phyloP scores from a whole-genome alignment of 768 basidiomycete species.

The Mycena maculata region DNA sequence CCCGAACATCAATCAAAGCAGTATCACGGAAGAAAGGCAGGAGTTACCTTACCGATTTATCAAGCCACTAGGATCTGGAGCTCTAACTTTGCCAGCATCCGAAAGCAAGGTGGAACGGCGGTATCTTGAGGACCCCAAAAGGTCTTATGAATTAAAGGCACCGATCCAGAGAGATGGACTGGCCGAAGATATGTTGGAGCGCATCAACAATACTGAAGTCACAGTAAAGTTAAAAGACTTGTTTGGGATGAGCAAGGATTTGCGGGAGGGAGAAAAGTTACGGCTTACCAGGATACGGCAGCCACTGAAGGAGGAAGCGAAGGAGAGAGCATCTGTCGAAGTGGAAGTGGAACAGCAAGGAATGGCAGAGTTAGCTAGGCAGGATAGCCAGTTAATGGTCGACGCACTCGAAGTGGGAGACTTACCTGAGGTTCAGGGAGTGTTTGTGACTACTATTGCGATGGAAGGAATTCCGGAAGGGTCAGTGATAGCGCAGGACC shows the following conservation, averaged over 20 bases:
- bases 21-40: not conserved
- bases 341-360: too few species aligned
- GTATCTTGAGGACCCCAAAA: constrained; percentile 5
- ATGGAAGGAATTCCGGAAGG: constrained; percentile 10
- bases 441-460: not conserved
- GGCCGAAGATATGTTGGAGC: not conserved
- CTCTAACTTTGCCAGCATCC: constrained; percentile 18
- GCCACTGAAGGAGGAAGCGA: not conserved
- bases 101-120: not conserved
- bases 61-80: constrained; percentile 1
- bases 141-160: constrained; percentile 15
- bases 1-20: too few species aligned
- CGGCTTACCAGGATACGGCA: constrained; percentile 9
- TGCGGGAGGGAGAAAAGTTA: constrained; percentile 12
- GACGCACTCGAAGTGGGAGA: not conserved
- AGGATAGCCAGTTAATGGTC: constrained; percentile 1
- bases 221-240: not conserved
- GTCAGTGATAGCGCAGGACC: constrained; percentile 14
- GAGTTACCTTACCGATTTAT: constrained; percentile 14
- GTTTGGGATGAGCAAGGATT: constrained; percentile 2
- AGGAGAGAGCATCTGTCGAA: too few species aligned
- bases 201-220: constrained; percentile 23
- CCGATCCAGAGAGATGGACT: constrained; percentile 19
- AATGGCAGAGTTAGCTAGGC: not conserved
- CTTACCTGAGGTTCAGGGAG: constrained; percentile 10